Conservation (phyloP, 2,329 filamentous ascomycete genomes). For the Periconia digitata region DNA sequence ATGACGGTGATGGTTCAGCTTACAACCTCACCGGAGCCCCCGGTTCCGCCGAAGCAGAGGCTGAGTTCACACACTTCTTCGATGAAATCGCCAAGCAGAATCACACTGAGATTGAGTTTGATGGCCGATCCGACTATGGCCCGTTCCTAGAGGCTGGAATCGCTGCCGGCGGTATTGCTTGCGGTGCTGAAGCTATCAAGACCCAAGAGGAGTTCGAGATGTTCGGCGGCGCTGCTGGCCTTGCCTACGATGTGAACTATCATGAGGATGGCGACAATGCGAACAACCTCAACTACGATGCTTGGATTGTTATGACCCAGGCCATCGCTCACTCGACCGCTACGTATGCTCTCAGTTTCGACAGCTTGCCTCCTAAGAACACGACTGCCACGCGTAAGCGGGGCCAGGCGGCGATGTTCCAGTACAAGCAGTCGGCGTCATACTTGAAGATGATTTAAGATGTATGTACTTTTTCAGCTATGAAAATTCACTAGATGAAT, state of each 20-base stretch:
- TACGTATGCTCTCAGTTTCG: conserved; percentile 37
- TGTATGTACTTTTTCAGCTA: too few species aligned
- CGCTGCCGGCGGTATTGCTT: conserved; percentile 73
- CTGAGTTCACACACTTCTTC: conserved; percentile 54
- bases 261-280: conserved; percentile 56
- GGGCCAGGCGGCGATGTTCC: conserved; percentile 4
- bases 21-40: conserved; percentile 58
- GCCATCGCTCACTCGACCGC: conserved; percentile 58
- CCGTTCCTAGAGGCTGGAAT: conserved; percentile 74
- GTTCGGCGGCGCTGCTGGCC: conserved; percentile 71
- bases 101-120: conserved; percentile 70
- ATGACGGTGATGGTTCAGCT: conserved; percentile 59
- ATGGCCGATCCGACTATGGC: conserved; percentile 78
- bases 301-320: conserved; percentile 58
- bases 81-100: conserved; percentile 28
- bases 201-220: conserved; percentile 63
- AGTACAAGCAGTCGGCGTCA: conserved; percentile 8
- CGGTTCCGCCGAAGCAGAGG: conserved; percentile 69
- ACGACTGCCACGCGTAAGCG: conserved; percentile 14
- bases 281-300: conserved; percentile 56
- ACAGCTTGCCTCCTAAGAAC: conserved; percentile 32
- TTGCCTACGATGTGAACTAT: conserved; percentile 60
- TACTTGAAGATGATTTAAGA: conserved; percentile 11
- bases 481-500: too few species aligned
- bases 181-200: conserved; percentile 77